Base-by-base conservation (phyloP, 768 basidiomycete genomes). In the Cantharellus cinnabarinus region DNA sequence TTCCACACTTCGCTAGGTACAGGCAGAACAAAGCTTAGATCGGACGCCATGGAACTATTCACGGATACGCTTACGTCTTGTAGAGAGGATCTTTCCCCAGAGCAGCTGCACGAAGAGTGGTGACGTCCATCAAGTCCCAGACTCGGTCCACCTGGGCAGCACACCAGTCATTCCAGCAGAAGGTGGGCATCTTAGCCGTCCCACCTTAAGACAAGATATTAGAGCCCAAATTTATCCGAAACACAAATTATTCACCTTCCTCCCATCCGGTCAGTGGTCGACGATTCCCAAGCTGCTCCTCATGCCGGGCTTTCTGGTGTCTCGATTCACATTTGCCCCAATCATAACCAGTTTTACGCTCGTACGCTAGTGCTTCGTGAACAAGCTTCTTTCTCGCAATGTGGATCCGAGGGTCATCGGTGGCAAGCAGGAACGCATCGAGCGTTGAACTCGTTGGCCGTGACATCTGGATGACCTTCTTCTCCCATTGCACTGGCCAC, bases 121-220 rank as follows among this genome's bases (percentile, higher is more conserved):
- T 85, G 63, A 95, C 94, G 65, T 97, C 93, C 82, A 94, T 84
- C 63, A 97, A 70, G 68, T 97, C 93, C 82, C 89, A 86, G 3
- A 97, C 93, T 40, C 93, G 81, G 66, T 95, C 89, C 20, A 95
- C 91, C 68, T 95, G 91, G 7, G 79, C 79, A n/a, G 80, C 72
- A 35, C 82, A 88, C 93, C 93, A 97, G 67, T 95, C 90, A 60
- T 81, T 79, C 93, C 93, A 97, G 39, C 84, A 83, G 64, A 86
- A 89, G 65, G 93, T 90, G 0, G 82, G 83, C 58, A 93, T 71
- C 67, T 84, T 89, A 66, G 87, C 90, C 63, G 77, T 81, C 5
- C 86, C 89, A 67, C 82, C 87, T 85, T 15, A 59, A 42, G 40
- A 37, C 29, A 55, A 51, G 38, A 59, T 38, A 41, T 4, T 42